Conservation (phyloP, 2,329 filamentous ascomycete species). For the Pezicula neosporulosa region DNA sequence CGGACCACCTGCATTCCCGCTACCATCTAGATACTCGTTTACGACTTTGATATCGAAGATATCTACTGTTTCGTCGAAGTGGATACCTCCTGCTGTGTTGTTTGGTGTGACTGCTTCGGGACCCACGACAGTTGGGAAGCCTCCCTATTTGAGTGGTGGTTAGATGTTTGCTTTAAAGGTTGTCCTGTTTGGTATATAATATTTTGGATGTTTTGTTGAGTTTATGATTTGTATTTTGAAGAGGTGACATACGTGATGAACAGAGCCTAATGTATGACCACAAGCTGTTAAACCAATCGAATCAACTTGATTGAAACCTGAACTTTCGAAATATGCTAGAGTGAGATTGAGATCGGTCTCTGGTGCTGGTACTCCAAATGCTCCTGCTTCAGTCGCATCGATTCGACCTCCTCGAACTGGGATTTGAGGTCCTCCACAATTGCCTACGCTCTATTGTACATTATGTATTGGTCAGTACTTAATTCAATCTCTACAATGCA, state of each 20-base stretch:
- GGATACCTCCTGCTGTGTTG: constrained; percentile 33
- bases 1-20: constrained; percentile 40
- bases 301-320: constrained; percentile 51
- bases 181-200: no score
- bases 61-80: constrained; percentile 45
- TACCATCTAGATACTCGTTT: constrained; percentile 45
- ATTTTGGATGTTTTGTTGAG: no score
- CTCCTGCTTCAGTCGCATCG: constrained; percentile 46
- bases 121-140: constrained; percentile 51
- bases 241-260: constrained; percentile 37
- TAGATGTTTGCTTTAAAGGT: neutral
- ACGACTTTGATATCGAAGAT: constrained; percentile 53
- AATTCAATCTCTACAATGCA: constrained; percentile 19
- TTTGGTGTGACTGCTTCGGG: constrained; percentile 30
- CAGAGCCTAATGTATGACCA: constrained; percentile 56
- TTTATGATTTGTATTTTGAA: neutral
- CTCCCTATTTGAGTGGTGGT: constrained; percentile 11
- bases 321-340: constrained; percentile 47
- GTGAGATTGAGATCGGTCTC: constrained; percentile 50
- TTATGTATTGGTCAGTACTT: constrained; percentile 37
- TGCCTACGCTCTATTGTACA: constrained; percentile 42
- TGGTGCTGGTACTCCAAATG: constrained; percentile 50
- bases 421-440: constrained; percentile 53
- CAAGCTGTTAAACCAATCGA: constrained; percentile 59
- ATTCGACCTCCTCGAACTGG: constrained; percentile 47